Evolutionary conservation across 768 basidiomycete species (phyloP), one percentile per base, ranked within the genome.

Genomic region (Sarcodon sp.): DNA sequence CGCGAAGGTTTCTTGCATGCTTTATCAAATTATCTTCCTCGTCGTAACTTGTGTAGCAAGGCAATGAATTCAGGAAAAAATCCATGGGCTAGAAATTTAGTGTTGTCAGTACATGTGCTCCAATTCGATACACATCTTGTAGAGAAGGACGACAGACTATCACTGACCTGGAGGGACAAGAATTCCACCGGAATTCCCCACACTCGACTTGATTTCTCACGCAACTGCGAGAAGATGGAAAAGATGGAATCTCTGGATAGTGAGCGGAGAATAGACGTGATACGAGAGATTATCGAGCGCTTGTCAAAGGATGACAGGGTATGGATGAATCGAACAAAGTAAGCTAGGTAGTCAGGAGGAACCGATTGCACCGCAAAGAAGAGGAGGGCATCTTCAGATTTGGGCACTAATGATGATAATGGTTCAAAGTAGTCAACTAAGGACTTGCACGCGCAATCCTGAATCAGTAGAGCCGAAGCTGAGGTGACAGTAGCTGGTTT

Each of bases 121-220:
- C 4, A 27, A 27, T 27, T 27, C 21, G 4, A 27, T 27, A 27
- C 21, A 27, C 21, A n/a, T n/a, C n/a, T 50, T 47, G 27, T 37
- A 38, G 44, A 34, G 41, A 34, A 50, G n/a, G 39, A 38, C 35
- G 21, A 18, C 43, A 43, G 51, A 50, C 51, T 32, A 51, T 58
- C 47, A 63, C 69, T 60, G 53, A 76, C 76, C 72, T 75, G 73
- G 43, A 59, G 53, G 15, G 59, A 53, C 51, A 72, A 53, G 54
- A 71, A 67, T 50, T 56, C 61, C 49, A 59, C 57, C 48, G 70
- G 64, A 33, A 67, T 54, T 54, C 59, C 63, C 56, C 60, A 59
- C 45, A 55, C 53, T 21, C 47, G 16, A 48, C 55, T 55, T 50
- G 58, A 55, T 11, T 41, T 55, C 41, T 57, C 21, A 53, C 57